Evolutionary conservation across 108 stramenopile genomes (phyloP).

Genomic region (Nannochloropsis salina): DNA sequence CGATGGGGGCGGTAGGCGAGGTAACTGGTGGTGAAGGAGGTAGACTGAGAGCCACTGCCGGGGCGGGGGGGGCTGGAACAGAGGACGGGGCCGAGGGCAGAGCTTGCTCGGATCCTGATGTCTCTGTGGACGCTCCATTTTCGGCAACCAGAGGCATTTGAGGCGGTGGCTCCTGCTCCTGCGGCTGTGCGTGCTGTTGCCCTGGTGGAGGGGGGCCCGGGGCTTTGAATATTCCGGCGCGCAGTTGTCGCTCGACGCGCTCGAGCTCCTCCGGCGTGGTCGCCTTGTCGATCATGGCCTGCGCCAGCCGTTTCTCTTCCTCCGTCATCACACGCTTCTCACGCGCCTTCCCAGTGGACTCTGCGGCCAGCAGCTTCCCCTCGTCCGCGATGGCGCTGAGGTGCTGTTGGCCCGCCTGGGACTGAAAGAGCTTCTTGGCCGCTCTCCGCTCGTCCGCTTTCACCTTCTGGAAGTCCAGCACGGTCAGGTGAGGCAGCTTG

Average conservation of each 20-base stretch:
- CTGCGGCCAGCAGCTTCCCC: background rate
- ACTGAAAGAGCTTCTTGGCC: background rate
- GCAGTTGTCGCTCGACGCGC: background rate
- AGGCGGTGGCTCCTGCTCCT: background rate
- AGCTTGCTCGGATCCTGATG: background rate
- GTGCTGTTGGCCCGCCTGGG: background rate
- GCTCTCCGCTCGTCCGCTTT: constrained; percentile 21
- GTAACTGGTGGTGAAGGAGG: background rate
- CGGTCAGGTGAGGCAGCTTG: constrained; percentile 45
- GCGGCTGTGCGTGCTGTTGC: background rate
- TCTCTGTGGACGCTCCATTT: no score
- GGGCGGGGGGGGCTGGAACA: background rate
- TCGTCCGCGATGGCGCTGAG: background rate
- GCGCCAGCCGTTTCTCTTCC: background rate
- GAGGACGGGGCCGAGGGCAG: background rate
- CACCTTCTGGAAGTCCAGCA: constrained; percentile 52
- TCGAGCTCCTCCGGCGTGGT: constrained; percentile 5
- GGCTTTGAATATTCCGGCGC: background rate
- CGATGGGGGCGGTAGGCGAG: background rate
- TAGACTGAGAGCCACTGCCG: background rate
- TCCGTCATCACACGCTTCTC: background rate
- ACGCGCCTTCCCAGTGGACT: background rate
- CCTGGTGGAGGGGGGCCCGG: background rate
- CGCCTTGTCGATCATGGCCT: constrained; percentile 9
- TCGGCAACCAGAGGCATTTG: background rate